A percentile compares a stretch with the other conserved stretches of the same genome.
Conservation (phyloP, 331 rosid species). For the Spiraea crenata region DNA sequence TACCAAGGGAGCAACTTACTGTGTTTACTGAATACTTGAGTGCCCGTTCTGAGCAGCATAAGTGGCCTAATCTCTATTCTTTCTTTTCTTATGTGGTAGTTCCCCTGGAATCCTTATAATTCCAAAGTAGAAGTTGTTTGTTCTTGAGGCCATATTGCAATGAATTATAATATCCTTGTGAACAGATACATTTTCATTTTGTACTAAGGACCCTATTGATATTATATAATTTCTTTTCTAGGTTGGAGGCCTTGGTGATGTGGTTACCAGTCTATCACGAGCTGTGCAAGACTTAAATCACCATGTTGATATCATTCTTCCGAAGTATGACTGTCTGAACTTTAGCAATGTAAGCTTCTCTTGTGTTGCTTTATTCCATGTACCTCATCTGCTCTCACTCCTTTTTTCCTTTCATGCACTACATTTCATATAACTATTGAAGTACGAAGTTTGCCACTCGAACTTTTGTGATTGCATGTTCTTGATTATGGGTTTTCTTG, state of each 20-base stretch:
- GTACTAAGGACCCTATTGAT: neutral
- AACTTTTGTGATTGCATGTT: neutral
- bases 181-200: neutral
- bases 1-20: neutral
- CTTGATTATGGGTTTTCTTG: neutral
- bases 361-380: conserved; percentile 23
- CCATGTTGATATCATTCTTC: conserved; percentile 70
- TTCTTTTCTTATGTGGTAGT: neutral
- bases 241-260: conserved; percentile 98
- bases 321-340: conserved; percentile 83
- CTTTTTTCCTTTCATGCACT: no score
- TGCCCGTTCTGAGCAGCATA: neutral
- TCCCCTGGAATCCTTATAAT: neutral
- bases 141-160: neutral
- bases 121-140: neutral
- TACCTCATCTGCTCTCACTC: conserved; percentile 3
- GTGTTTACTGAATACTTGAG: neutral
- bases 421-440: neutral
- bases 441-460: neutral
- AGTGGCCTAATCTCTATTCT: neutral
- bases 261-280: conserved; percentile 79
- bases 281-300: conserved; percentile 83
- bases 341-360: conserved; percentile 62
- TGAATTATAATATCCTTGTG: neutral
- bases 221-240: conserved; percentile 31